Conservation (phyloP, 2,329 filamentous ascomycete genomes). For the Sarocladiaceae sp. region DNA sequence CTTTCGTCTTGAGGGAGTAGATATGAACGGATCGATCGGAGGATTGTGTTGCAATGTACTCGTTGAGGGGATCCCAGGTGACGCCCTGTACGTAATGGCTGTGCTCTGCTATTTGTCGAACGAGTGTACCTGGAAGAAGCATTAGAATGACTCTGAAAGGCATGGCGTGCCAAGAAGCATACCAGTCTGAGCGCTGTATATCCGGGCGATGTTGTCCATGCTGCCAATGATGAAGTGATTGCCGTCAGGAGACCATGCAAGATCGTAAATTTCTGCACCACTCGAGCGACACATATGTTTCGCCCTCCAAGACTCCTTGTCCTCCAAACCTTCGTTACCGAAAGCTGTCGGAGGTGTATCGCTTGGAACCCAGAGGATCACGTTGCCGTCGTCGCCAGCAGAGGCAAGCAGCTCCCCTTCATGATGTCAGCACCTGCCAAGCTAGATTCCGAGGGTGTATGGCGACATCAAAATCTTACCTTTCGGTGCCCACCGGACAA, state of each 20-base stretch:
- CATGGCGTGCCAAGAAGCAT: slow-evolving; percentile 25
- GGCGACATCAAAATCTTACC: slow-evolving; percentile 51
- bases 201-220: slow-evolving; percentile 97
- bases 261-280: slow-evolving; percentile 94
- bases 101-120: slow-evolving; percentile 94
- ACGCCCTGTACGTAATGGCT: slow-evolving; percentile 98
- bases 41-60: slow-evolving; percentile 96
- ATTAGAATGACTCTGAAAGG: not conserved
- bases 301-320: slow-evolving; percentile 94
- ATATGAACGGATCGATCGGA: slow-evolving; percentile 98
- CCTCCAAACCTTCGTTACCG: slow-evolving; percentile 80
- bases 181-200: slow-evolving; percentile 94
- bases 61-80: slow-evolving; percentile 96
- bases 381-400: slow-evolving; percentile 94
- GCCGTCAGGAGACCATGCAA: slow-evolving; percentile 98
- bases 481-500: slow-evolving; percentile 92
- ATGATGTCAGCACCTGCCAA: slow-evolving; percentile 11
- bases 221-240: slow-evolving; percentile 96
- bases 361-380: slow-evolving; percentile 91
- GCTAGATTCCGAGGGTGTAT: too few relatives aligned
- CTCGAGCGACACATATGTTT: slow-evolving; percentile 97
- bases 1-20: slow-evolving; percentile 92
- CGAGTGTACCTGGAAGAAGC: slow-evolving; percentile 49
- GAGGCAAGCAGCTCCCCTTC: slow-evolving; percentile 89
- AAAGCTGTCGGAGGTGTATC: slow-evolving; percentile 67